Evolutionary conservation across 495 filamentous ascomycete species (phyloP).

Genomic region (Penicillium maclennaniae): DNA sequence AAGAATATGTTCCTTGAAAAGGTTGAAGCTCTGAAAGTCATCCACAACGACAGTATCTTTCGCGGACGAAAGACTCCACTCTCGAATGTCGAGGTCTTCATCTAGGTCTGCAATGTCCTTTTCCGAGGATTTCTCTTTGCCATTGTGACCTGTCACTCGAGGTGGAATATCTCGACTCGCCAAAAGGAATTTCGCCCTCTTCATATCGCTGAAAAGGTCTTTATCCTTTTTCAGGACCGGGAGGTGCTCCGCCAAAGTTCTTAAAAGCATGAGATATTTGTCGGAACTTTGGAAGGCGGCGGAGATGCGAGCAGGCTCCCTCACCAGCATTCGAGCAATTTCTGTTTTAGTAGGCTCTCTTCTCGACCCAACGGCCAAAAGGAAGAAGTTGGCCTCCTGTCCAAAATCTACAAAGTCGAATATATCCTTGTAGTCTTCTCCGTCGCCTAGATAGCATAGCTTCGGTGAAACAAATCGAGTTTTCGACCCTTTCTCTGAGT

Average conservation of each 20-base stretch:
- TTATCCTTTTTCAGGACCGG: slow-evolving; percentile 70
- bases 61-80: slow-evolving; percentile 69
- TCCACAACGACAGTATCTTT: slow-evolving; percentile 75
- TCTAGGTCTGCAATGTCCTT: slow-evolving; percentile 57
- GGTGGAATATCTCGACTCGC: slow-evolving; percentile 70
- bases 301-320: slow-evolving; percentile 74
- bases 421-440: slow-evolving; percentile 75
- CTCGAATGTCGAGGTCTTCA: slow-evolving; percentile 67
- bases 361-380: slow-evolving; percentile 83
- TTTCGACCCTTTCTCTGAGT: slow-evolving; percentile 27
- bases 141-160: slow-evolving; percentile 16
- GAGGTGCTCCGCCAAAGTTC: slow-evolving; percentile 68
- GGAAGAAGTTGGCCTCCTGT: slow-evolving; percentile 77
- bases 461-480: slow-evolving; percentile 56
- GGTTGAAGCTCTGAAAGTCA: slow-evolving; percentile 75
- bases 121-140: slow-evolving; percentile 19
- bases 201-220: slow-evolving; percentile 70
- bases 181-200: slow-evolving; percentile 68
- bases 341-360: slow-evolving; percentile 82
- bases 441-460: slow-evolving; percentile 73
- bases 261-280: slow-evolving; percentile 78
- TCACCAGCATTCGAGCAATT: slow-evolving; percentile 71
- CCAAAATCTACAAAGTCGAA: slow-evolving; percentile 98
- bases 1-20: slow-evolving; percentile 77
- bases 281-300: slow-evolving; percentile 73